Evolutionary conservation across 2,329 filamentous ascomycete genomes (phyloP).

Genomic region (Cordyceps cicadae): DNA sequence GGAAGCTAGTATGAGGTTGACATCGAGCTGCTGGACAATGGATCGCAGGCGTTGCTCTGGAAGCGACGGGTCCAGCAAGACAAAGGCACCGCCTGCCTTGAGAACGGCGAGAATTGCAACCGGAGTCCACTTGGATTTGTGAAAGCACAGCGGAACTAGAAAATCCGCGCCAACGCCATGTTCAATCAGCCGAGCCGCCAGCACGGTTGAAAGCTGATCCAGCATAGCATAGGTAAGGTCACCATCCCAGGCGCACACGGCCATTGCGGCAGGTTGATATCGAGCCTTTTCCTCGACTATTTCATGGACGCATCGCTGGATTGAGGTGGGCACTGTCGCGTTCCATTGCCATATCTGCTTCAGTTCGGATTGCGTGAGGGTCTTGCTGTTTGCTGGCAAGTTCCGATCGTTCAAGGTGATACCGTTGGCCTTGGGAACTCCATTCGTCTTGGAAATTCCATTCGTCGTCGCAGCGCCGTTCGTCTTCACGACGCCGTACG

Average conservation of each 20-base stretch:
- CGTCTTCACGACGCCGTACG: no score
- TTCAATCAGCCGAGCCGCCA: not conserved
- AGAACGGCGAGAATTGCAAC: constrained; percentile 22
- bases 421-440: no score
- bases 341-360: not conserved
- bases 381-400: no score
- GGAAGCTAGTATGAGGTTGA: not conserved
- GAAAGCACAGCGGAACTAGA: constrained; percentile 20
- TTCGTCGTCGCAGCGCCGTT: no score
- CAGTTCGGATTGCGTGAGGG: no score
- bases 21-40: not conserved
- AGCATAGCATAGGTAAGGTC: constrained; percentile 16
- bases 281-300: not conserved
- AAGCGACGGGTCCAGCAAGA: constrained; percentile 16
- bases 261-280: constrained; percentile 17
- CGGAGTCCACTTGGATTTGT: constrained; percentile 21
- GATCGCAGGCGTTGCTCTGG: not conserved
- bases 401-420: no score
- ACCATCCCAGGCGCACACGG: constrained; percentile 16
- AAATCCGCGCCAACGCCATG: not conserved
- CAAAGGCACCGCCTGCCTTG: constrained; percentile 24
- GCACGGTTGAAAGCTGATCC: not conserved
- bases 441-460: no score
- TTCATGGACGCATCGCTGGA: not conserved
- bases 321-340: not conserved